Percentiles rank a stretch among this genome's conserved stretches.
Conservation (phyloP, 176 grass and related monocot species). For the Carex parvula region DNA sequence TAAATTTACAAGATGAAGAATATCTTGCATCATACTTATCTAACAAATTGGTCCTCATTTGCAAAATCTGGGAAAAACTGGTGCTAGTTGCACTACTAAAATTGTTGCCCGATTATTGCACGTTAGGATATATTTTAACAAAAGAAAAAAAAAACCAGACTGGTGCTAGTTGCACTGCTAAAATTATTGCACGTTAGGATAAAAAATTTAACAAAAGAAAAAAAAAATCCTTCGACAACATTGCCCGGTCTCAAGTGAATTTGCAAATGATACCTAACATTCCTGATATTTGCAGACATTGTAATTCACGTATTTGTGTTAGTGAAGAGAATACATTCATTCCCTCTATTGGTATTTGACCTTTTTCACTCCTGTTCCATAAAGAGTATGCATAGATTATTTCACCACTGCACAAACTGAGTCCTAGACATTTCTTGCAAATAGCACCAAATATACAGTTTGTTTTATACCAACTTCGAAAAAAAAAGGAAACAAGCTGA, state of each 20-base stretch:
- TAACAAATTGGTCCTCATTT: conserved; percentile 6
- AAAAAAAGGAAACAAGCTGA: not conserved
- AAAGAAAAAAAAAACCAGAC: not conserved
- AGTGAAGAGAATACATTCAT: not conserved
- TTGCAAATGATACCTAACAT: not conserved
- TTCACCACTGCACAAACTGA: not conserved
- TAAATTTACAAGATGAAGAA: not conserved
- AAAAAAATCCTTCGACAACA: not conserved
- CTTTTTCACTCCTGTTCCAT: not conserved
- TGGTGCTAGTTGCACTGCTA: not conserved
- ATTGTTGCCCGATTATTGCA: not conserved
- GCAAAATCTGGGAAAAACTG: not conserved
- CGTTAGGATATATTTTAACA: not conserved
- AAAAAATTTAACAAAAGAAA: not conserved
- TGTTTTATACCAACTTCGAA: not conserved
- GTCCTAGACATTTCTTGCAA: not conserved
- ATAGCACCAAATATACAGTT: not conserved
- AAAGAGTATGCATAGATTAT: not conserved
- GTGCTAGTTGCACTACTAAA: not conserved
- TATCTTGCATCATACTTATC: not conserved
- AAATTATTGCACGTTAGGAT: not conserved
- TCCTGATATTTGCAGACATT: not conserved
- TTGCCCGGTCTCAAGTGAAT: not conserved
- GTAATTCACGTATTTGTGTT: too few species aligned
- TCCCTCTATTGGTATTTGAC: not conserved